phyloP scores from a whole-genome alignment of 2,329 filamentous ascomycete genomes.

The Beauveria brongniartii region DNA sequence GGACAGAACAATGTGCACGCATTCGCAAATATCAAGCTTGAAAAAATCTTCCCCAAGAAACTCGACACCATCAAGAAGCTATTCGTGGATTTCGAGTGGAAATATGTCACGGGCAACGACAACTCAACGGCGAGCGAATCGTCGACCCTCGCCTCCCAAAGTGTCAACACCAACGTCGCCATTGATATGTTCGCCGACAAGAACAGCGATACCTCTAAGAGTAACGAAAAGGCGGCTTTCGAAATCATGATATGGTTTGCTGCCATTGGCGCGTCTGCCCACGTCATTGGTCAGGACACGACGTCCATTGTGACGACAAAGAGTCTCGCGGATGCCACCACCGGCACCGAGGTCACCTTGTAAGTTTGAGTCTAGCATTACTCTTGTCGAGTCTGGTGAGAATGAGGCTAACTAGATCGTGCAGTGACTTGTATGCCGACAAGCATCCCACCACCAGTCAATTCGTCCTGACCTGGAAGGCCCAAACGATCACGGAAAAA shows the following conservation, averaged over 20 bases:
- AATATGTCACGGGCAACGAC: slow-evolving; percentile 38
- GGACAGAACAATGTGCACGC: slow-evolving; percentile 41
- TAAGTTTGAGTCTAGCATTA: slow-evolving; percentile 18
- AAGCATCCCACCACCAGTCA: slow-evolving; percentile 29
- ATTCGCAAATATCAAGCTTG: slow-evolving; percentile 44
- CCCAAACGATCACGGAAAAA: slow-evolving; percentile 24
- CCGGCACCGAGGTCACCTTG: slow-evolving; percentile 24
- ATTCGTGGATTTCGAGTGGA: slow-evolving; percentile 40
- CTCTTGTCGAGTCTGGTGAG: neutral
- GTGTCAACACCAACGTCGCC: slow-evolving; percentile 46
- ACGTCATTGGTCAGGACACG: slow-evolving; percentile 36
- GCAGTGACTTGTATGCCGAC: slow-evolving; percentile 33
- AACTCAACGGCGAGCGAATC: slow-evolving; percentile 25
- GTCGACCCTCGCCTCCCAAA: slow-evolving; percentile 25
- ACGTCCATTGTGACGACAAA: slow-evolving; percentile 23
- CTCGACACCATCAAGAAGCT: slow-evolving; percentile 32
- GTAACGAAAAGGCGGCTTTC: slow-evolving; percentile 34
- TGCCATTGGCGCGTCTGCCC: slow-evolving; percentile 35
- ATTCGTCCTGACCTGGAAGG: slow-evolving; percentile 43
- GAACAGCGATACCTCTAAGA: slow-evolving; percentile 30
- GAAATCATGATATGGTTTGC: slow-evolving; percentile 54
- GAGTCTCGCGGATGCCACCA: slow-evolving; percentile 28
- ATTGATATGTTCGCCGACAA: slow-evolving; percentile 51
- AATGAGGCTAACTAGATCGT: slow-evolving; percentile 4
- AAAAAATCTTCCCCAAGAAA: slow-evolving; percentile 34